Evolutionary conservation across 345 rosid genomes (phyloP).

Genomic region (Pistacia vera): DNA sequence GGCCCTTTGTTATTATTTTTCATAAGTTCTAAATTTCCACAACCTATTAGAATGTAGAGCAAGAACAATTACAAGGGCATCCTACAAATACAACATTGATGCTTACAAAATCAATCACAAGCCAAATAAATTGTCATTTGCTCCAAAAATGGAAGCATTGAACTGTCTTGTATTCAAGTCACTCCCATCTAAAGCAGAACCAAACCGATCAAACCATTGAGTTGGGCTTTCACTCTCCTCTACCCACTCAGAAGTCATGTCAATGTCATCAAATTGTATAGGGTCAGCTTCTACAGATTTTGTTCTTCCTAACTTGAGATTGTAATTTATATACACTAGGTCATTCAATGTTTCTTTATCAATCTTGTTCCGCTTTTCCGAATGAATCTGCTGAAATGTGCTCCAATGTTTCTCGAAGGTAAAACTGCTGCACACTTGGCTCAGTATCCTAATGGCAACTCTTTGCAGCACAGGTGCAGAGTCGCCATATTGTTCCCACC

Average conservation of each 20-base stretch:
- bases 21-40: background rate
- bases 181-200: constrained; percentile 71
- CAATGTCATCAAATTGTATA: constrained; percentile 69
- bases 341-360: constrained; percentile 76
- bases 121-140: constrained; percentile 66
- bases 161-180: constrained; percentile 87
- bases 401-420: constrained; percentile 75
- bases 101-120: constrained; percentile 37
- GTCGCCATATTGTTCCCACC: constrained; percentile 98
- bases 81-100: background rate
- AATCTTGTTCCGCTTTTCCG: constrained; percentile 83
- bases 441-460: constrained; percentile 82
- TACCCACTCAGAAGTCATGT: constrained; percentile 96
- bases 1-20: background rate
- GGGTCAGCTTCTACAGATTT: constrained; percentile 60
- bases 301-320: constrained; percentile 66
- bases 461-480: constrained; percentile 82
- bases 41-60: background rate
- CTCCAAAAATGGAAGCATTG: constrained; percentile 58
- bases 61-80: background rate
- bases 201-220: constrained; percentile 89
- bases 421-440: constrained; percentile 84
- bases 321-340: constrained; percentile 65
- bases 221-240: constrained; percentile 81
- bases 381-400: constrained; percentile 81